These are phyloP conservation scores for Chaetoceros muelleri DNA, from an alignment of 108 stramenopile genomes.

Conservation along the genomic window DNA sequence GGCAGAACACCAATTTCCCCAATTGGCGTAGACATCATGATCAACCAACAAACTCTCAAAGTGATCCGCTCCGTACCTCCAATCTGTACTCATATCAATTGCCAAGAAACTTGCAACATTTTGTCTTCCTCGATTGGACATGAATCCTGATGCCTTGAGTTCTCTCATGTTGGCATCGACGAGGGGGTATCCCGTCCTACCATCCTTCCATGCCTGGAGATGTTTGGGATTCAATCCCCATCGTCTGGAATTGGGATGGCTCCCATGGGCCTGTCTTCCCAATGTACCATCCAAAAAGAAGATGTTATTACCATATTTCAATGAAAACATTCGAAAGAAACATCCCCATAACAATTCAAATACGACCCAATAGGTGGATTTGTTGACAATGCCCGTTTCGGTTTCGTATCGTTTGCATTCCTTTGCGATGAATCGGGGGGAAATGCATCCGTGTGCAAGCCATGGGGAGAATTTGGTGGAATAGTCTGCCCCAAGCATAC, in stretches of 20 bases:
- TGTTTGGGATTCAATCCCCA: conserved; percentile 54
- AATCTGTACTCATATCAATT: conserved; percentile 90
- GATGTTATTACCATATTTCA: conserved; percentile 76
- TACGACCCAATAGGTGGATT: conserved; percentile 94
- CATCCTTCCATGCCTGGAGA: conserved; percentile 66
- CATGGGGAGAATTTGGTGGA: conserved; percentile 93
- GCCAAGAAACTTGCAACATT: conserved; percentile 91
- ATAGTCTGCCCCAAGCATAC: conserved; percentile 91
- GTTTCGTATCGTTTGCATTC: conserved; percentile 84
- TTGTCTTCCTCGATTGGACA: conserved; percentile 95
- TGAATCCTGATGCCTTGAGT: conserved; percentile 89
- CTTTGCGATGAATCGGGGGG: conserved; percentile 72
- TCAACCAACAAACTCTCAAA: conserved; percentile 91
- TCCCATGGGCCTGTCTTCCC: conserved; percentile 4
- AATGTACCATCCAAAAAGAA: conserved; percentile 76
- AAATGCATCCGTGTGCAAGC: conserved; percentile 88
- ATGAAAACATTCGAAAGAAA: conserved; percentile 88
- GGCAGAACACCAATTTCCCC: conserved; percentile 87
- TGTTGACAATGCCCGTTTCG: conserved; percentile 69
- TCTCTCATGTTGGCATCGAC: conserved; percentile 99
- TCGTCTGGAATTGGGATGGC: conserved; percentile 16
- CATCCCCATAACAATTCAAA: conserved; percentile 96
- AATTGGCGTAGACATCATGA: conserved; percentile 93
- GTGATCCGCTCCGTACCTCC: conserved; percentile 89
- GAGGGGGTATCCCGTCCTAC: conserved; percentile 82